phyloP scores from a whole-genome alignment of 2,329 filamentous ascomycete species.

The Clarireedia sp. region DNA sequence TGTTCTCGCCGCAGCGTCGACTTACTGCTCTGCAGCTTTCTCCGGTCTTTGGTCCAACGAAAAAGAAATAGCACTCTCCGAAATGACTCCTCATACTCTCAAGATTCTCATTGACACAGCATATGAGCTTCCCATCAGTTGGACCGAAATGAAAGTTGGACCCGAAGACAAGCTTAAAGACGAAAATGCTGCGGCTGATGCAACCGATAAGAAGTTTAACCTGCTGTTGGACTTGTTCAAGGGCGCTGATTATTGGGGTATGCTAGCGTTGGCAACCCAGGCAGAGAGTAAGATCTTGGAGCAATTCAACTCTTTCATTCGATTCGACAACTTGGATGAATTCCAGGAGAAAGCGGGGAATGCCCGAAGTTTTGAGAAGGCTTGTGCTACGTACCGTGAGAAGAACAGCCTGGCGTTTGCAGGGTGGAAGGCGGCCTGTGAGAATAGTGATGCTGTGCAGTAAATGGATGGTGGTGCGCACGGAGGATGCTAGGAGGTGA shows the following conservation, averaged over 20 bases:
- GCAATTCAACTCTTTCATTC: conserved; percentile 14
- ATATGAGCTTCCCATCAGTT: not conserved
- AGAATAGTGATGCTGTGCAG: not conserved
- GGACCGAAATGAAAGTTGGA: conserved; percentile 9
- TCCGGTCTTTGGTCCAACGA: not conserved
- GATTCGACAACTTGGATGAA: conserved; percentile 17
- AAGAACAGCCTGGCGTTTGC: conserved; percentile 3
- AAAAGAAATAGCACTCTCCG: not conserved
- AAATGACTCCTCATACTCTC: not conserved
- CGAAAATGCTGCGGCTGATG: conserved; percentile 7
- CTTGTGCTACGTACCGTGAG: conserved; percentile 13
- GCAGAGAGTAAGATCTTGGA: conserved; percentile 19
- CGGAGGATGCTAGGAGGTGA: no score
- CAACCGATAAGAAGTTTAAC: conserved; percentile 16
- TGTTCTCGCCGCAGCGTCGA: not conserved
- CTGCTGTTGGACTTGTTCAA: conserved; percentile 20
- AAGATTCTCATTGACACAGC: not conserved
- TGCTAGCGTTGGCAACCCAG: conserved; percentile 14
- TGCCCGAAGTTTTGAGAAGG: conserved; percentile 8
- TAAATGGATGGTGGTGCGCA: no score
- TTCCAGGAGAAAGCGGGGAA: conserved; percentile 9
- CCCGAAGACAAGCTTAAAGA: not conserved
- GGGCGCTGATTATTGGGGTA: conserved; percentile 21
- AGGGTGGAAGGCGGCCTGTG: not conserved
- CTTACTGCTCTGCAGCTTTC: not conserved